These are phyloP conservation scores for Nothophytophthora sp. DNA, from an alignment of 352 stramenopile genomes.

Conservation along the genomic window DNA sequence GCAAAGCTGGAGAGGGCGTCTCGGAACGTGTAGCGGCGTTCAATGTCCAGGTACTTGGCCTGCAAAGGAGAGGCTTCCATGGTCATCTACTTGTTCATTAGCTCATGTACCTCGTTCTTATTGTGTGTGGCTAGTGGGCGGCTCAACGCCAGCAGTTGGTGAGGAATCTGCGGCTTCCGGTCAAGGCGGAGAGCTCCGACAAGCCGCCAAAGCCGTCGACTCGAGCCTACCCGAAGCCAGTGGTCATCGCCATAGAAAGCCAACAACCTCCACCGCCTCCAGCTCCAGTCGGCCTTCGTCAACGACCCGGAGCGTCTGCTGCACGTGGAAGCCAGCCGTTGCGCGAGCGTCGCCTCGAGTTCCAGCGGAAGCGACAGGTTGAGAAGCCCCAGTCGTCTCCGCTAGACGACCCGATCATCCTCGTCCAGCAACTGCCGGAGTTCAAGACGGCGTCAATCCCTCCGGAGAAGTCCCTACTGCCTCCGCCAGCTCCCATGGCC, in stretches of 20 bases:
- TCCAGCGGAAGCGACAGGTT: constrained; percentile 42
- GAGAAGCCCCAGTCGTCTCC: constrained; percentile 21
- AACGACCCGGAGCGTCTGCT: constrained; percentile 1
- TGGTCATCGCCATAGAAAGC: constrained; percentile 7
- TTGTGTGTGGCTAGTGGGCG: constrained; percentile 40
- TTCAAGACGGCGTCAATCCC: constrained; percentile 12
- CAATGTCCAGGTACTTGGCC: constrained; percentile 44
- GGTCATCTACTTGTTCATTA: neutral
- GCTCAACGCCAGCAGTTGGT: constrained; percentile 43
- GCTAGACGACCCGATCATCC: constrained; percentile 67
- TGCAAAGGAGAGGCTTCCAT: neutral
- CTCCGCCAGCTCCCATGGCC: constrained; percentile 23
- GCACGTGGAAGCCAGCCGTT: constrained; percentile 12
- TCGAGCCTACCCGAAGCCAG: constrained; percentile 21
- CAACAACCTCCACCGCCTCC: constrained; percentile 13
- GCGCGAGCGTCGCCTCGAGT: constrained; percentile 25
- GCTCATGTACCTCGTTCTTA: neutral
- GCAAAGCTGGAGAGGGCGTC: neutral
- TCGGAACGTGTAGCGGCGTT: constrained; percentile 56
- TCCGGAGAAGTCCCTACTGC: constrained; percentile 3
- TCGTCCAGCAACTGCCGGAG: constrained; percentile 69
- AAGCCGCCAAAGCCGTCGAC: constrained; percentile 9
- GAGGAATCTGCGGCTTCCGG: constrained; percentile 17
- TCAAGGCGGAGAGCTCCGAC: constrained; percentile 7
- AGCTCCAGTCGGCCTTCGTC: constrained; percentile 10